Conservation (phyloP, 345 rosid genomes). For the Euphorbia tirucalli region DNA sequence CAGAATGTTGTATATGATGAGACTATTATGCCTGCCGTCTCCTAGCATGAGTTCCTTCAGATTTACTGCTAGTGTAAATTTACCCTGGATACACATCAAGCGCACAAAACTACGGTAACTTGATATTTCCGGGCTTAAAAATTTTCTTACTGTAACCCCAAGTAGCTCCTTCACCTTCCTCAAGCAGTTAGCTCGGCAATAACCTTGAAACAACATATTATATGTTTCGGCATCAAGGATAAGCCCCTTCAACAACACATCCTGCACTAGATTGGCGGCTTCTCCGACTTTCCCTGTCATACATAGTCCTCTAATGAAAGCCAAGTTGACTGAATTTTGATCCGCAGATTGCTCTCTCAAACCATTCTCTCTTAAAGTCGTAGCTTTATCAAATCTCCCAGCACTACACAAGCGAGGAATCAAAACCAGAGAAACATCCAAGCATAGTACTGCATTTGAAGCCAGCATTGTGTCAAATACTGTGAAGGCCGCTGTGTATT, state of each 20-base stretch:
- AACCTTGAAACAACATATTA: constrained; percentile 43
- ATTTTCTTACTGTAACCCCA: constrained; percentile 46
- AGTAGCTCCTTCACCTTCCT: constrained; percentile 44
- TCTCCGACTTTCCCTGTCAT: constrained; percentile 45
- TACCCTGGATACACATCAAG: constrained; percentile 48
- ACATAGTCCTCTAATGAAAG: constrained; percentile 52
- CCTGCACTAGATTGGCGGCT: constrained; percentile 41
- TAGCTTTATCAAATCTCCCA: constrained; percentile 34
- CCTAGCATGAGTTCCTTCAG: constrained; percentile 50
- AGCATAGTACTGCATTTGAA: constrained; percentile 31
- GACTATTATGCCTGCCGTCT: constrained; percentile 29
- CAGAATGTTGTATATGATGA: constrained; percentile 50
- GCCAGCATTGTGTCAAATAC: constrained; percentile 39
- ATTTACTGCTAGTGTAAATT: constrained; percentile 36
- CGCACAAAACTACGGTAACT: constrained; percentile 49
- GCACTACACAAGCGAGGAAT: constrained; percentile 52
- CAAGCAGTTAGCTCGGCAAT: constrained; percentile 42
- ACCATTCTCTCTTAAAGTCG: constrained; percentile 32
- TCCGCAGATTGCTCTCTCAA: constrained; percentile 30
- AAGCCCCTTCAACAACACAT: constrained; percentile 38
- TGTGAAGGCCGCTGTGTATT: constrained; percentile 38
- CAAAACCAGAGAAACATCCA: constrained; percentile 40
- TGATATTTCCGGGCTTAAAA: constrained; percentile 36
- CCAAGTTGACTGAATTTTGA: constrained; percentile 32
- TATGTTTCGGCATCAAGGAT: constrained; percentile 34